Base-by-base conservation (phyloP, 768 basidiomycete genomes). In the Russula emetica region DNA sequence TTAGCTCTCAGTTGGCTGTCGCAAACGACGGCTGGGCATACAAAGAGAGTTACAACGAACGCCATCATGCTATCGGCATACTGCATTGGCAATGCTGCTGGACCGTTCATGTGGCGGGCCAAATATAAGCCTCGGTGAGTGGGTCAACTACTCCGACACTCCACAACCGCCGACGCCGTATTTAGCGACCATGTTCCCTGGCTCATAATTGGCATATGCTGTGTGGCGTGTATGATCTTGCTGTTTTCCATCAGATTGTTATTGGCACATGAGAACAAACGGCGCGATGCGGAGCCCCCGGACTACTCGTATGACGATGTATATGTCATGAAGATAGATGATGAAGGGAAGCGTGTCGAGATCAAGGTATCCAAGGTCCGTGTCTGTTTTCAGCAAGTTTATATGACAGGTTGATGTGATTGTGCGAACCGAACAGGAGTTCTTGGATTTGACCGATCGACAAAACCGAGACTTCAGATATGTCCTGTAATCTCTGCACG, bases 381-480 rank as follows among this genome's bases (percentile, higher is more conserved):
- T 66, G 40, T 14, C 20, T 22, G 10, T 11, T 24, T 24, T 22
- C 34, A 54, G 13, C 7, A 10, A 11, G 2, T 3, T 36, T 38
- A 3, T 57, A n/a, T 54, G 24, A 50, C 36, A 57, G 50, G 18
- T 32, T 52, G n/a, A 49, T 28, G 51, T 62, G 66, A 58, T 58
- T 11, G 34, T 47, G 13, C 36, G 36, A 36, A 55, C 36, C 11
- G 58, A 45, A 36, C 56, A 89, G 85, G 86, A 83, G 78, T 86
- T 83, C 71, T 71, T 88, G 74, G 88, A 90, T 70, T 74, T 90
- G 69, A 90, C 88, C 0, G 88, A 90, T 70, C 77, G 74, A 36
- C 84, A 89, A 70, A 90, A 90, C 67, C 78, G 82, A 14, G 85
- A 88, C 58, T 89, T 86, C 74, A 78, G 88, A 75, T 90, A 89